Conservation (phyloP, 306 rosid genomes). For the Dalbergia cochinchinensis region DNA sequence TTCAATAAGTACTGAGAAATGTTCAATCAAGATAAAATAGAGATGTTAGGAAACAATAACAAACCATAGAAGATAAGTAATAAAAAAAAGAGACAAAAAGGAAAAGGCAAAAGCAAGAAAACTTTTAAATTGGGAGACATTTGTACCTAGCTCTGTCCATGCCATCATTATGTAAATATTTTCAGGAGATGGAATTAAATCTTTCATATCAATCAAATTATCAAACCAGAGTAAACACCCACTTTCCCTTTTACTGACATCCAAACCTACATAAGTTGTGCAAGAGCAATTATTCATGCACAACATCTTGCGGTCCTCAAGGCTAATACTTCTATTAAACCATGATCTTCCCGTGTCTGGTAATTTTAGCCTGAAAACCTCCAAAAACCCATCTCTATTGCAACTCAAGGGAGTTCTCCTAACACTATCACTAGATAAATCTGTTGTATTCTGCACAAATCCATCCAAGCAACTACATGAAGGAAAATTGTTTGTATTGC, state of each 20-base stretch:
- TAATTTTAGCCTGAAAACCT: constrained; percentile 22
- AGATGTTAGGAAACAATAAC: not conserved
- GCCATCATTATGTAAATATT: constrained; percentile 58
- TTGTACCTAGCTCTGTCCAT: constrained; percentile 24
- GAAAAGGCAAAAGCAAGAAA: too few relatives aligned
- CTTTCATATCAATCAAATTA: constrained; percentile 50
- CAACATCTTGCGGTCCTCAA: constrained; percentile 28
- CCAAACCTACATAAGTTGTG: constrained; percentile 49
- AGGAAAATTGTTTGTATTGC: constrained; percentile 32
- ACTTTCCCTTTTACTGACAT: constrained; percentile 32
- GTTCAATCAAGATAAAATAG: too few relatives aligned
- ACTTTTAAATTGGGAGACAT: not conserved
- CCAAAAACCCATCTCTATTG: constrained; percentile 44
- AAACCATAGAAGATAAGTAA: not conserved
- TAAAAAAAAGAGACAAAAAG: not conserved
- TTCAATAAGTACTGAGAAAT: constrained; percentile 9
- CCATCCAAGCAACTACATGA: constrained; percentile 51
- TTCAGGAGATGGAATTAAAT: constrained; percentile 48
- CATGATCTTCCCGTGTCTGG: constrained; percentile 40
- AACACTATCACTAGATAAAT: constrained; percentile 41
- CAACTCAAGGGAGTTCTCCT: constrained; percentile 43
- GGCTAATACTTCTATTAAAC: constrained; percentile 33
- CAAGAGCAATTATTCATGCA: constrained; percentile 44
- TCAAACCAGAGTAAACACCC: constrained; percentile 54
- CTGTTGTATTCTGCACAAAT: constrained; percentile 12